Evolutionary conservation across 129 eudicot genomes (phyloP).

Genomic region (Smallanthus sonchifolius): DNA sequence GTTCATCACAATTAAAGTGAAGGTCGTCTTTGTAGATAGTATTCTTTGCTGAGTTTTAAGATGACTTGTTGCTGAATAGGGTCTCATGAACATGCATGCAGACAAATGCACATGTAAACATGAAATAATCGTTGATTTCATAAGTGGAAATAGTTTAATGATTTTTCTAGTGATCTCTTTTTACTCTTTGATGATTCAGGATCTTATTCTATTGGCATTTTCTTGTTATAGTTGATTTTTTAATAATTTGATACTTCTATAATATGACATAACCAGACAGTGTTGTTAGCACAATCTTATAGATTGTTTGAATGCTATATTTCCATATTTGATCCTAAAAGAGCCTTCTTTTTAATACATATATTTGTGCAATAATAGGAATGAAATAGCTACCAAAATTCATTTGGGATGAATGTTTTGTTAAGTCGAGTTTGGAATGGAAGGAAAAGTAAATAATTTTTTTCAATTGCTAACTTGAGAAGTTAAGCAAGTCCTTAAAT

Average conservation of each 20-base stretch:
- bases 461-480: neutral
- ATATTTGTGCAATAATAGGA: neutral
- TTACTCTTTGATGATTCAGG: neutral
- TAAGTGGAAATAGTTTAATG: too few relatives aligned
- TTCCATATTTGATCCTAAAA: neutral
- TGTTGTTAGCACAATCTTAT: neutral
- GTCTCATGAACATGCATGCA: neutral
- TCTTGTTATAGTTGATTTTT: neutral
- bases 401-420: neutral
- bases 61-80: constrained; percentile 11
- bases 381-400: neutral
- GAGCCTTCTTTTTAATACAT: neutral
- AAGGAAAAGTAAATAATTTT: neutral
- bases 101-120: neutral
- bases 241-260: too few relatives aligned
- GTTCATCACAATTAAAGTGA: neutral
- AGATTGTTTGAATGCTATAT: neutral
- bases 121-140: neutral
- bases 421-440: neutral
- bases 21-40: neutral
- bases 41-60: neutral
- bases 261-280: neutral
- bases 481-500: neutral
- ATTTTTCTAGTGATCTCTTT: neutral
- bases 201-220: neutral